A percentile compares a stretch with the other conserved stretches of the same genome.
Evolutionary conservation across 2,329 filamentous ascomycete species (phyloP).

Genomic region (Thelonectria discophora): DNA sequence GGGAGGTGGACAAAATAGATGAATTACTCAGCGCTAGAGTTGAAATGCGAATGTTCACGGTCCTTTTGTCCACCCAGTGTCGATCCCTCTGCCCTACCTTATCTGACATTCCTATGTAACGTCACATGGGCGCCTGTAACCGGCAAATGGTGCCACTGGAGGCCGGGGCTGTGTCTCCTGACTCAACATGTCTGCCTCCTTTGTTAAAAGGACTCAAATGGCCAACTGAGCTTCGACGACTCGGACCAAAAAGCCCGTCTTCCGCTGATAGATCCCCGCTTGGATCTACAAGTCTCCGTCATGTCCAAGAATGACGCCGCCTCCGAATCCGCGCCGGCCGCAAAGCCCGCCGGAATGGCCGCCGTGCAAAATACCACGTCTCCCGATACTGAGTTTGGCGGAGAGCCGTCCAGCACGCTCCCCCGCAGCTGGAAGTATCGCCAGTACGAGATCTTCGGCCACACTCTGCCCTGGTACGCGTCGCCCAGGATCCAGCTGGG

Average conservation of each 20-base stretch:
- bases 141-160: not conserved
- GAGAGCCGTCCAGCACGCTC: conserved; percentile 18
- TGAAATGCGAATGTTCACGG: not conserved
- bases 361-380: conserved; percentile 17
- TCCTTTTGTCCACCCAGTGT: not conserved
- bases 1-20: not conserved
- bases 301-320: conserved; percentile 26
- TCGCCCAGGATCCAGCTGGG: conserved; percentile 76
- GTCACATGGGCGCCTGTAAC: conserved; percentile 1
- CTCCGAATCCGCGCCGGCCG: not conserved
- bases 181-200: not conserved
- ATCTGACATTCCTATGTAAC: conserved; percentile 2
- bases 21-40: not conserved
- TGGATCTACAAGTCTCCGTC: not conserved
- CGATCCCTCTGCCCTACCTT: not conserved
- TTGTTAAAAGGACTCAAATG: not conserved
- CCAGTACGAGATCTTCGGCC: conserved; percentile 32
- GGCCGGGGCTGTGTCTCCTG: not conserved
- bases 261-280: not conserved
- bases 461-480: conserved; percentile 66
- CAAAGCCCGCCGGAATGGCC: conserved; percentile 3
- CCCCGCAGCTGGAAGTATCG: conserved; percentile 39
- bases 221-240: not conserved
- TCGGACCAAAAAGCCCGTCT: not conserved
- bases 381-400: conserved; percentile 24